Evolutionary conservation across 495 filamentous ascomycete species (phyloP), one percentile per base, ranked within the genome.

Genomic region (Aspergillus biplanus): DNA sequence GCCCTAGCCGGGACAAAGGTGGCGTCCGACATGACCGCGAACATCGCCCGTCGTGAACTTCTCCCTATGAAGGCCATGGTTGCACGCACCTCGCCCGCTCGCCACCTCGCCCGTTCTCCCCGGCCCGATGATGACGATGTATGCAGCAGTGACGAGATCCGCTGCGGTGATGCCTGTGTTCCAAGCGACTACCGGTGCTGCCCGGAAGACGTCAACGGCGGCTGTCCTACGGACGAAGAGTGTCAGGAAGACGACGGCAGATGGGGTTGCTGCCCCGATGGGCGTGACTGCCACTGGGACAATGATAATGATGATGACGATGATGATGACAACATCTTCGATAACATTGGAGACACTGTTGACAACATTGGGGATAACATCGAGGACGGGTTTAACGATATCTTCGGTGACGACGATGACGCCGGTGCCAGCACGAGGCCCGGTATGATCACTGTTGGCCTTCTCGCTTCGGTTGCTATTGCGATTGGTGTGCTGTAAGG

Each of bases 261-360:
- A 8, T 59, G 46, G 46, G 57, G 57, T 32, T 59, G 57, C 21
- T 59, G 57, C 16, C 57, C 57, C 31, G 57, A 59, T 18, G 57
- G 57, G n/a, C 33, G 39, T 7, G 57, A 59, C 13, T 59, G 57
- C 47, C 5, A 16, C 6, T 59, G 57, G 57, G 57, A 39, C 37
- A 39, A 39, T 13, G 37, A 39, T 13, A 13, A 59, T 42, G 57
- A 59, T 37, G 56, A 59, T 50, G 31, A 59, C 27, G 56, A 59
- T 33, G 57, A 59, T 33, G 57, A 59, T 8, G 58, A 60, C 11
- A 12, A 52, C 33, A 8, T 60, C 4, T 27, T 52, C 8, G 58
- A 60, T 13, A 5, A 34, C 5, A 50, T 60, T 21, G 47, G 32
- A 34, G 16, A 60, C 48, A 4, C 52, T 52, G 58, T 46, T 0